Percentiles rank a stretch among this genome's conserved stretches.
Evolutionary conservation across 306 rosid genomes (phyloP).

Genomic region (Canavalia gladiata): DNA sequence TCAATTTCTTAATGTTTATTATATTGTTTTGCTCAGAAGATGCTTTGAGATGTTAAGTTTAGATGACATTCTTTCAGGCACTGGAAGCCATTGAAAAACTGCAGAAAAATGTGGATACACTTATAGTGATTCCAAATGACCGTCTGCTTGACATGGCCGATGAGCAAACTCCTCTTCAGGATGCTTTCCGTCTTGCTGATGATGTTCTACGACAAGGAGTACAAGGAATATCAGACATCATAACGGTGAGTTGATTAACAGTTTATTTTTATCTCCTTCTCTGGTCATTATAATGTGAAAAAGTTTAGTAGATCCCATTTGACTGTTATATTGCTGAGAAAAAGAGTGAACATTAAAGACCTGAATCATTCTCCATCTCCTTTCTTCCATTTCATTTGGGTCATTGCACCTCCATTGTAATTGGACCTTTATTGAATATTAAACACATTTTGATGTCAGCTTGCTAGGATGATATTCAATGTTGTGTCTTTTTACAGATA

Average conservation of each 20-base stretch:
- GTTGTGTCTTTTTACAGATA: conserved; percentile 61
- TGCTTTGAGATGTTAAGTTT: conserved; percentile 21
- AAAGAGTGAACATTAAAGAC: neutral
- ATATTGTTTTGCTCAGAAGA: neutral
- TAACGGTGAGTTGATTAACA: conserved; percentile 71
- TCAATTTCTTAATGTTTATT: conserved; percentile 14
- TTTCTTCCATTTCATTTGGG: neutral
- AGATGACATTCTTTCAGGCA: conserved; percentile 62
- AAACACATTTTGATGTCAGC: conserved; percentile 5
- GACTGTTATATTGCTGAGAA: conserved; percentile 17
- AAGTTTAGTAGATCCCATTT: conserved; percentile 6
- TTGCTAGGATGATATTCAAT: conserved; percentile 19
- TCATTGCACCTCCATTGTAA: conserved; percentile 2
- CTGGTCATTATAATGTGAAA: neutral
- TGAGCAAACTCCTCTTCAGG: conserved; percentile 93
- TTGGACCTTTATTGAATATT: conserved; percentile 18
- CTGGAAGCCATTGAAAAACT: conserved; percentile 93
- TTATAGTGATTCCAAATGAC: conserved; percentile 96
- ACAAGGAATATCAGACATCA: conserved; percentile 97
- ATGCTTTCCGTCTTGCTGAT: conserved; percentile 93
- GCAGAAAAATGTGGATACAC: conserved; percentile 97
- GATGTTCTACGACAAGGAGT: conserved; percentile 98
- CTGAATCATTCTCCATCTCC: conserved; percentile 12
- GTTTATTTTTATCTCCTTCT: conserved; percentile 26
- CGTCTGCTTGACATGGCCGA: conserved; percentile 95